Conservation (phyloP, 148 eudicot species). For the Chenopodium album region DNA sequence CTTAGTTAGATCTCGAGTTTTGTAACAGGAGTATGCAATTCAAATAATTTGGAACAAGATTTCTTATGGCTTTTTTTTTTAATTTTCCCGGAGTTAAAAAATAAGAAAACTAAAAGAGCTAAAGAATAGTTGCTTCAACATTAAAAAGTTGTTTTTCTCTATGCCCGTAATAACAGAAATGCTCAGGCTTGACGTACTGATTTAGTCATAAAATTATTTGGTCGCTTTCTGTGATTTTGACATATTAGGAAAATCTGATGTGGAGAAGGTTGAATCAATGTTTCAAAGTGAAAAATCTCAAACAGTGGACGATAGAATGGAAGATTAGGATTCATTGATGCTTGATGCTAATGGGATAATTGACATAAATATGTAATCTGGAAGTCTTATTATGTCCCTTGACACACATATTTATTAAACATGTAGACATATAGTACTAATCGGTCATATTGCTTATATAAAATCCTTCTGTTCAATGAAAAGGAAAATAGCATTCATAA, state of each 20-base stretch:
- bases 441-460: too few relatives aligned
- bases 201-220: background rate
- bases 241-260: background rate
- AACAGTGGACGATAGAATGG: background rate
- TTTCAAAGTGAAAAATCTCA: background rate
- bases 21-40: background rate
- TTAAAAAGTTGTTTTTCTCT: too few relatives aligned
- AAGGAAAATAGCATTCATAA: too few relatives aligned
- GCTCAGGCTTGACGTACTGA: background rate
- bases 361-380: background rate
- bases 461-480: too few relatives aligned
- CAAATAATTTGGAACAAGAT: too few relatives aligned
- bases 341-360: background rate
- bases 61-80: too few relatives aligned
- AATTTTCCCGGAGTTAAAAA: too few relatives aligned
- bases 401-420: background rate
- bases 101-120: too few relatives aligned
- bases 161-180: too few relatives aligned
- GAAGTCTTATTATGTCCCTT: background rate
- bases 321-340: background rate
- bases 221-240: background rate
- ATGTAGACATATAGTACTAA: too few relatives aligned
- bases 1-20: background rate
- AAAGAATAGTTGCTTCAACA: too few relatives aligned
- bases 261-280: background rate